These are phyloP conservation scores for Boletus sp. DNA, from an alignment of 768 basidiomycete genomes.

Conservation along the genomic window DNA sequence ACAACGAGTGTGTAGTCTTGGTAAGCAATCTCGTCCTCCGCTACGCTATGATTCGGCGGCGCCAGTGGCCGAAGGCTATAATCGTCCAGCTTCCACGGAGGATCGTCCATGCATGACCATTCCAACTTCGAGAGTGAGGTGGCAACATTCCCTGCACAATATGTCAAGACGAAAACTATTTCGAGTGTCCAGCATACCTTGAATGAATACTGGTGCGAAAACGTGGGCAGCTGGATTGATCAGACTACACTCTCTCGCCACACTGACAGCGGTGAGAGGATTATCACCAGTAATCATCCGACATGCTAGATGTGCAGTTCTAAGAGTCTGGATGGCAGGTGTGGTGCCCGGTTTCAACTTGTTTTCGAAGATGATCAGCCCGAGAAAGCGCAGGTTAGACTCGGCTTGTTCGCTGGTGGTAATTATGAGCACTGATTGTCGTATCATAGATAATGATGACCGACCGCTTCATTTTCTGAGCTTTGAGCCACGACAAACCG, in stretches of 20 bases:
- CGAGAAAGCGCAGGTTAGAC: constrained; percentile 83
- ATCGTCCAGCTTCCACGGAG: constrained; percentile 76
- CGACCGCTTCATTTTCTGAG: constrained; percentile 92
- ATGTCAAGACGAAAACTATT: not conserved
- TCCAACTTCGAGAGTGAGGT: constrained; percentile 62
- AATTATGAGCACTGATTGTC: constrained; percentile 5
- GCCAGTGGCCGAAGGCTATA: constrained; percentile 82
- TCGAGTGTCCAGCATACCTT: constrained; percentile 43
- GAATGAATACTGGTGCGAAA: constrained; percentile 75
- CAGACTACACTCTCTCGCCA: constrained; percentile 89
- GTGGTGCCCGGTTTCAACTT: constrained; percentile 91
- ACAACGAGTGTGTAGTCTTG: constrained; percentile 90
- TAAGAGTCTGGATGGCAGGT: constrained; percentile 84
- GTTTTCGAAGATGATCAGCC: constrained; percentile 97
- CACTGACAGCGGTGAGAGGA: constrained; percentile 92
- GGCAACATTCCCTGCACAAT: constrained; percentile 47
- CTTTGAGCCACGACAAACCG: constrained; percentile 92
- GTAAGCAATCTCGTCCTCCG: constrained; percentile 66
- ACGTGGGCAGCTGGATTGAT: constrained; percentile 87
- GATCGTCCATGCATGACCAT: constrained; percentile 93
- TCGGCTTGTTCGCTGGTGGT: constrained; percentile 85
- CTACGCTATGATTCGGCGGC: constrained; percentile 69
- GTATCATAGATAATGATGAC: constrained; percentile 15
- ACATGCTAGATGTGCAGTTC: constrained; percentile 87
- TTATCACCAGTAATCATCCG: constrained; percentile 99